A percentile compares a stretch with the other conserved stretches of the same genome.
Evolutionary conservation across 2,329 filamentous ascomycete species (phyloP).

Genomic region (Colletotrichum camelliae): DNA sequence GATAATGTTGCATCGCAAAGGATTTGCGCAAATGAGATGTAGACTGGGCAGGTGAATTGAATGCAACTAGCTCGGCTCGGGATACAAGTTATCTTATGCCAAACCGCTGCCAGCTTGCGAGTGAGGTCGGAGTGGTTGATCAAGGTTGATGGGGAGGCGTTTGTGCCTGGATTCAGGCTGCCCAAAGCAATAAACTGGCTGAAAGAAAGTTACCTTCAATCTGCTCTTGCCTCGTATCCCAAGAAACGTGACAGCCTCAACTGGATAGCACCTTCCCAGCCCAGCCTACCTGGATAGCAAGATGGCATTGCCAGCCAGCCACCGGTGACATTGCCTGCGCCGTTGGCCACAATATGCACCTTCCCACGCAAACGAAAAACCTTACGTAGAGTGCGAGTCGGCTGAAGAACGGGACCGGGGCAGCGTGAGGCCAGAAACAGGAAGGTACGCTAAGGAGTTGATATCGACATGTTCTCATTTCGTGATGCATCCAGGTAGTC

Average conservation of each 20-base stretch:
- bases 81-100: not conserved
- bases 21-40: constrained; percentile 8
- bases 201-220: not conserved
- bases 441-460: not conserved
- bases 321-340: not conserved
- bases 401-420: not conserved
- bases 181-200: not conserved
- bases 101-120: not conserved
- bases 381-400: not conserved
- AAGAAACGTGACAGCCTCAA: not conserved
- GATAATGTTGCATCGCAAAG: constrained; percentile 34
- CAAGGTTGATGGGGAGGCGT: not conserved
- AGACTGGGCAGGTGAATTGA: not conserved
- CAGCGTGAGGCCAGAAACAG: not conserved
- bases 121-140: not conserved
- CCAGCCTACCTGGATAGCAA: not conserved
- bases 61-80: not conserved
- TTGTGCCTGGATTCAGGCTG: not conserved
- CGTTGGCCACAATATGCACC: not conserved
- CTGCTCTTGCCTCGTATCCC: not conserved
- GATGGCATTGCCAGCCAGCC: not conserved
- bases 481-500: constrained; percentile 17
- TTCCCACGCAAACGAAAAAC: not conserved
- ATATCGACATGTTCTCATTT: constrained; percentile 18
- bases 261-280: not conserved